phyloP scores from a whole-genome alignment of 2,329 filamentous ascomycete species.

The Phialophora tarda region DNA sequence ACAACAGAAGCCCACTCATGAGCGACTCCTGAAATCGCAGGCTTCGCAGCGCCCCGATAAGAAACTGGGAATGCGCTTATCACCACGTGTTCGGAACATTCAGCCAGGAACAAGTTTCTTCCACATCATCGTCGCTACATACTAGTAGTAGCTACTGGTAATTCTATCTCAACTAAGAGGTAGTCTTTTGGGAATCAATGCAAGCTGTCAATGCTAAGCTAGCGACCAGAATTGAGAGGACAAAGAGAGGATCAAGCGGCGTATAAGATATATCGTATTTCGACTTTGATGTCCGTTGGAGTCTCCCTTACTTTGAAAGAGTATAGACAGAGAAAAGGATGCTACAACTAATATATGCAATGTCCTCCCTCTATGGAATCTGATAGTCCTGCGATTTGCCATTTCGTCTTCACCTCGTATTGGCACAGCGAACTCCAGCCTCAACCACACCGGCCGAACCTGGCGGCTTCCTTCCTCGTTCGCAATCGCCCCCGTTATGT shows the following conservation, averaged over 20 bases:
- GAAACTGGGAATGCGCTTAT: constrained; percentile 10
- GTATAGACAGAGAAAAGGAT: neutral
- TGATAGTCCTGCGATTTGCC: neutral
- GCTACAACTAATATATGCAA: neutral
- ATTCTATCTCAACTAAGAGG: no score
- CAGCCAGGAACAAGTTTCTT: no score
- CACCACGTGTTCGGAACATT: constrained; percentile 16
- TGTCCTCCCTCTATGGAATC: neutral
- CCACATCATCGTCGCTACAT: no score
- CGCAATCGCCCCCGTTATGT: no score
- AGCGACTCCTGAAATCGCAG: constrained; percentile 17
- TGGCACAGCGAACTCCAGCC: neutral
- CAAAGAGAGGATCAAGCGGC: neutral
- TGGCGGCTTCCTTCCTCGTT: neutral
- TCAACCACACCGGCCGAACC: neutral
- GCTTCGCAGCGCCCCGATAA: constrained; percentile 16
- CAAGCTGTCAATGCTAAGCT: neutral
- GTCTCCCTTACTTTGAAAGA: neutral
- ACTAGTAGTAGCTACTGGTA: no score
- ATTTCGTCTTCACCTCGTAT: neutral
- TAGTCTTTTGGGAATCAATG: neutral
- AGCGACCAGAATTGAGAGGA: neutral
- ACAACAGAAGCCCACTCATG: neutral
- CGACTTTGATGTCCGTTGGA: neutral
- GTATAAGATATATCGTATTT: neutral